These are phyloP conservation scores for Pythium rhizo-oryzae DNA, from an alignment of 352 stramenopile species.

Conservation along the genomic window DNA sequence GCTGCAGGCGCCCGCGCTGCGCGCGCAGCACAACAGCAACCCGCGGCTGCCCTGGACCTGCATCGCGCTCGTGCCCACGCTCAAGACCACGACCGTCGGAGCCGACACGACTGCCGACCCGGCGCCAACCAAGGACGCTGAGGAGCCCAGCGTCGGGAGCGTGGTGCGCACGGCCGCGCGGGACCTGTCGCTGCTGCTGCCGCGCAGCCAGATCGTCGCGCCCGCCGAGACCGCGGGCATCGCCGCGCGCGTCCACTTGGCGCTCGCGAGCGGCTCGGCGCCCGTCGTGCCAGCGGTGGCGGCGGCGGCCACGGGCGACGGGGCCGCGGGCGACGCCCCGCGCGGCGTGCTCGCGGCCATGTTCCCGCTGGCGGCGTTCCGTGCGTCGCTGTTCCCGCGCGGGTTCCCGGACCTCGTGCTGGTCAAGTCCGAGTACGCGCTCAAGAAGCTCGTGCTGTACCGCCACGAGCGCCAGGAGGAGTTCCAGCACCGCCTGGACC, in stretches of 20 bases:
- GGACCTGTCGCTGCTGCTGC: constrained; percentile 59
- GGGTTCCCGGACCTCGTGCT: constrained; percentile 66
- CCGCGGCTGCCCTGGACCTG: constrained; percentile 61
- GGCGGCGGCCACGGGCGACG: too few species aligned
- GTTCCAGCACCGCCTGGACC: constrained; percentile 36
- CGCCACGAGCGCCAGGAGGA: constrained; percentile 58
- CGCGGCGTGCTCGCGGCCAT: constrained; percentile 41
- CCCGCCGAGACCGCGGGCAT: constrained; percentile 32
- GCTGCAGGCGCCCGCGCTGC: constrained; percentile 34
- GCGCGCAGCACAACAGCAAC: constrained; percentile 37
- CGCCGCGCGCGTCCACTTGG: constrained; percentile 50
- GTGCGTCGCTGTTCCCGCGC: constrained; percentile 28
- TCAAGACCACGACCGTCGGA: constrained; percentile 12
- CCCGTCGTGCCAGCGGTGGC: constrained; percentile 5
- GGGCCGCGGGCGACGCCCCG: not conserved
- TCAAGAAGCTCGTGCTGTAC: constrained; percentile 55
- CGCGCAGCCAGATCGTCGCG: constrained; percentile 52
- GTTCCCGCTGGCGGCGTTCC: constrained; percentile 41
- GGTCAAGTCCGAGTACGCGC: constrained; percentile 64
- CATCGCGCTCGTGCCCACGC: constrained; percentile 52
- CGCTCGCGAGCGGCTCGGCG: constrained; percentile 31
- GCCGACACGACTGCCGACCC: too few species aligned
- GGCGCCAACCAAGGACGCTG: constrained; percentile 12
- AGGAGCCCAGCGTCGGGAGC: constrained; percentile 20
- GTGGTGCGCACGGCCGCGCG: constrained; percentile 33